Conservation (phyloP, 1,284 basidiomycete genomes). For the Stereum hirsutum region DNA sequence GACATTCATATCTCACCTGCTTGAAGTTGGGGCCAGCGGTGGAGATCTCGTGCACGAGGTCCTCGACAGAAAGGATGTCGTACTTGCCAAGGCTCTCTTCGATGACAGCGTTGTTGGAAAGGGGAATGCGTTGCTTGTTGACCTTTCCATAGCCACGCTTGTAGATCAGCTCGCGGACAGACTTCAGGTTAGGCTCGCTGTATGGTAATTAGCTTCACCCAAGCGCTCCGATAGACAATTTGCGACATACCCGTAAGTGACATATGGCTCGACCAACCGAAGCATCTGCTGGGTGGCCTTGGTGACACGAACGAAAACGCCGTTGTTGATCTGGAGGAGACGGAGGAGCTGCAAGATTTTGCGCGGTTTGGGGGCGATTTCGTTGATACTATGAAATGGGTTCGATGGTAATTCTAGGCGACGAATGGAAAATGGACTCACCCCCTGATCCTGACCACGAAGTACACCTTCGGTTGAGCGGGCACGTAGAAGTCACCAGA, state of each 20-base stretch:
- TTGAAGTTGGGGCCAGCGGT: slow-evolving; percentile 99
- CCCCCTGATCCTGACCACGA: slow-evolving; percentile 95
- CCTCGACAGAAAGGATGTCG: slow-evolving; percentile 97
- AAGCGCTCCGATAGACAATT: background rate
- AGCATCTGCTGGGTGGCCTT: slow-evolving; percentile 98
- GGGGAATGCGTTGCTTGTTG: slow-evolving; percentile 94
- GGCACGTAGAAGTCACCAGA: slow-evolving; percentile 97
- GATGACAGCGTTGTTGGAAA: slow-evolving; percentile 91
- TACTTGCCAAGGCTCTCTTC: slow-evolving; percentile 90
- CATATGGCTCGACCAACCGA: slow-evolving; percentile 93
- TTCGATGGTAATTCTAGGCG: background rate
- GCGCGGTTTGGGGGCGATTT: slow-evolving; percentile 98
- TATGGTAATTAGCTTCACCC: slow-evolving; percentile 9
- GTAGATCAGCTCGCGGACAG: slow-evolving; percentile 97
- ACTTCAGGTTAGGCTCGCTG: slow-evolving; percentile 93
- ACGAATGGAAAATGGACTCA: slow-evolving; percentile 31
- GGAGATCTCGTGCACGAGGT: slow-evolving; percentile 96
- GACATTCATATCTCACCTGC: slow-evolving; percentile 47
- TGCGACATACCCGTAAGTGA: slow-evolving; percentile 81
- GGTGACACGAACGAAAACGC: slow-evolving; percentile 96
- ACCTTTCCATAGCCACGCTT: slow-evolving; percentile 99
- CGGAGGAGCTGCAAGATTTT: slow-evolving; percentile 99
- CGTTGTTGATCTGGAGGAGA: slow-evolving; percentile 99
- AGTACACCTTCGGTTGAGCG: slow-evolving; percentile 95
- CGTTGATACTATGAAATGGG: slow-evolving; percentile 77